Evolutionary conservation across 495 filamentous ascomycete genomes (phyloP).

Genomic region (Elaphomyces granulatus): DNA sequence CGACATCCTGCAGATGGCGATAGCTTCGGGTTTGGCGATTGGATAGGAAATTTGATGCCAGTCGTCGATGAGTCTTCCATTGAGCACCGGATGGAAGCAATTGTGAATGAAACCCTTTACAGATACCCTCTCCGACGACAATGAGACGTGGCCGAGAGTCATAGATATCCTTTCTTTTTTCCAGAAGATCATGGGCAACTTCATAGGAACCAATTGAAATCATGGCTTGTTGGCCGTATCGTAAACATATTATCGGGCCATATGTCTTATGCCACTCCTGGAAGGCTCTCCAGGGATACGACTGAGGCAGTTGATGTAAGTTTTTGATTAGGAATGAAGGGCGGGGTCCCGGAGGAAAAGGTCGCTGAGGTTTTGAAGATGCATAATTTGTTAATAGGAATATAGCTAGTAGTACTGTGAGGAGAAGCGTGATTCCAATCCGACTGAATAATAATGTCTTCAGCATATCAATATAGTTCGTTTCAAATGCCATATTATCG

Average conservation of each 20-base stretch:
- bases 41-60: neutral
- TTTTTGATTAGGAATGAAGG: slow-evolving; percentile 45
- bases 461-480: too few species aligned
- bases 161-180: slow-evolving; percentile 11
- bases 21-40: neutral
- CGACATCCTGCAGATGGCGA: slow-evolving; percentile 20
- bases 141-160: slow-evolving; percentile 11
- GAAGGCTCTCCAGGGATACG: slow-evolving; percentile 44
- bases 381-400: too few species aligned
- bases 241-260: slow-evolving; percentile 25
- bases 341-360: slow-evolving; percentile 40
- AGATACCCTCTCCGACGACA: too few species aligned
- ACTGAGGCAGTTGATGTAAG: slow-evolving; percentile 35
- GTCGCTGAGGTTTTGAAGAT: too few species aligned
- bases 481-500: too few species aligned
- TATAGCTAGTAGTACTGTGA: too few species aligned
- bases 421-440: too few species aligned
- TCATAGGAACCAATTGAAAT: slow-evolving; percentile 17
- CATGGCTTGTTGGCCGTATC: slow-evolving; percentile 13
- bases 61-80: slow-evolving; percentile 1
- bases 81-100: slow-evolving; percentile 16
- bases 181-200: slow-evolving; percentile 20
- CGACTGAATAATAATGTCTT: too few species aligned
- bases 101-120: too few species aligned
- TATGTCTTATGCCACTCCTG: slow-evolving; percentile 28